Percentiles rank a stretch among this genome's conserved stretches.
Conservation (phyloP, 768 basidiomycete species). For the Boletus barrowsii region DNA sequence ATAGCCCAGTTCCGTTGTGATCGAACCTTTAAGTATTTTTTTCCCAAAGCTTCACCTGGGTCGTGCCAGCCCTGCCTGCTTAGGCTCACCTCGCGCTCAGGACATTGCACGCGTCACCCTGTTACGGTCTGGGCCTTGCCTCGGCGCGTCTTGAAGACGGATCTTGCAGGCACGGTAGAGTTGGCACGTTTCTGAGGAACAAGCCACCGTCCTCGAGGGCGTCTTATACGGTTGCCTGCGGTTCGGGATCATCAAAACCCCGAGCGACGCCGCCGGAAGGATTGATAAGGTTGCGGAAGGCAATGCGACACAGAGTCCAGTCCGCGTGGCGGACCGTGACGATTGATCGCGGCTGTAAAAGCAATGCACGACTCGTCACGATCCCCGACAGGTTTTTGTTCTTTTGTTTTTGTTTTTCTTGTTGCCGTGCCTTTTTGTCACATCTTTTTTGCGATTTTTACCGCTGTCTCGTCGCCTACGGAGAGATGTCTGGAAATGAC, state of each 20-base stretch:
- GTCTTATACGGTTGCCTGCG: not conserved
- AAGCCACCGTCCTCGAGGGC: not conserved
- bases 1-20: slow-evolving; percentile 31
- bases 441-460: not conserved
- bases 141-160: slow-evolving; percentile 2
- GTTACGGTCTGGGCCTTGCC: not conserved
- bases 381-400: not conserved
- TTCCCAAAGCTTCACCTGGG: slow-evolving; percentile 17
- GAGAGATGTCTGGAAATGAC: not conserved
- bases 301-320: slow-evolving; percentile 2
- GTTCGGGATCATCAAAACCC: slow-evolving; percentile 1
- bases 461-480: not conserved
- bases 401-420: not conserved
- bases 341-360: slow-evolving; percentile 8
- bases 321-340: slow-evolving; percentile 16
- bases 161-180: slow-evolving; percentile 16
- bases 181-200: not conserved
- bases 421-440: slow-evolving; percentile 3
- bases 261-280: slow-evolving; percentile 16
- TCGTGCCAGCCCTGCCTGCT: slow-evolving; percentile 8
- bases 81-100: slow-evolving; percentile 4
- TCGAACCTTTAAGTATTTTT: slow-evolving; percentile 22
- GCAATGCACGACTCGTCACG: not conserved
- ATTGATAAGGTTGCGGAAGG: slow-evolving; percentile 8
- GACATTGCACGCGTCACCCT: slow-evolving; percentile 7